Base-by-base conservation (phyloP, 306 rosid species). In the Cucumis cinereus region DNA sequence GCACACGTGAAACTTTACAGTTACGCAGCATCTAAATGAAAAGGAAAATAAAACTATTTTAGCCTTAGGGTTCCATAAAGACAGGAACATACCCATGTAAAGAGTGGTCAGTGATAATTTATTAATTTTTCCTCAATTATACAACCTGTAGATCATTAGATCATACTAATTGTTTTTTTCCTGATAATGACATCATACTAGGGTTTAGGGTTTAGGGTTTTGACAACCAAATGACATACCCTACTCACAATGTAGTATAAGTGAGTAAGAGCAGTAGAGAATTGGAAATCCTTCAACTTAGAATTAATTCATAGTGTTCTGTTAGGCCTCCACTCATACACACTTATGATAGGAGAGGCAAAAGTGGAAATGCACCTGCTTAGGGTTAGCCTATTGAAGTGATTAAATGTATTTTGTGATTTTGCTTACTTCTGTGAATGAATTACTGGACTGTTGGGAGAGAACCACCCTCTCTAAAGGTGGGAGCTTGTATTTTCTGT, bases 1-100 rank as follows among this genome's bases (percentile, higher is more conserved):
- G 96, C 81, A 89, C 97, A 8, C 96, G 93, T 76, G 97, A 87
- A 77, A 90, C 98, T 85, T 89, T 95, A 85, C 98, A 95, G 79
- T 95, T 95, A 73, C 96, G 90, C 79, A 95, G 70, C 98, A 95
- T 92, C 99, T 95, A 80, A 62, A 79, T 66, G 66, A 58, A 70
- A 83, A 75, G 78, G 59, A 49, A 71, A 24, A 71, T 47, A 5
- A 30, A 57, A 36, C 3, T 36, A 74, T 0, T 35, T 20, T 74
- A 74, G 23, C 54, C 73, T 38, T 38, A 82, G 53, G 70, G 50
- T 64, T 47, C 3, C 53, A 10, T 4, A 35, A 64, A 64, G 71
- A 36, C 19, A 38, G 17, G 73, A 66, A 40, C 73, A 66, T 38
- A 66, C 53, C 52, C 28, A n/a, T n/a, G 17, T 11, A 66, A 20